Base-by-base conservation (phyloP, 768 basidiomycete genomes). In the Panus rudis region DNA sequence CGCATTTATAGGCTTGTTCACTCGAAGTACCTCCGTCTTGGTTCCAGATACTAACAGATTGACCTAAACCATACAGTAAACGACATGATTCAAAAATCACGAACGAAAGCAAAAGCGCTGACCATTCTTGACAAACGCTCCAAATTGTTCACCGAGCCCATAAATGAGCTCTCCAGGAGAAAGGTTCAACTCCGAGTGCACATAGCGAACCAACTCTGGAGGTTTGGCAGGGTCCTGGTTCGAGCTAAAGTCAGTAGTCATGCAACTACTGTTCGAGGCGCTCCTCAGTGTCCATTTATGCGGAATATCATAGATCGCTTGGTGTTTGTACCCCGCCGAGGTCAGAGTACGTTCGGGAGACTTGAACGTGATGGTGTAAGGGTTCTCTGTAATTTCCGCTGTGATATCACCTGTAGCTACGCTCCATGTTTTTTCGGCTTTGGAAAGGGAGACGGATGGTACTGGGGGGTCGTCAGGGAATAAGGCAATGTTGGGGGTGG, bases 41-140 rank as follows among this genome's bases (percentile, higher is more conserved):
- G 51, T 85, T 84, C 84, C 83, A 86, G 4, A 83, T 63, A 47
- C 70, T 75, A 34, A 84, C 63, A 4, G 70, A 53, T 55, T 79
- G 80, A 23, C 77, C 75, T 77, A n/a, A n/a, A n/a, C n/a, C n/a
- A n/a, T n/a, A n/a, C n/a, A n/a, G 45, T 37, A 46, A 25, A 14
- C 12, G 26, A 8, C 32, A 23, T 42, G 1, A 47, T 44, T 11
- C 33, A 25, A 26, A 33, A 39, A 11, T n/a, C 14, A 41, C 48
- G 53, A 41, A 43, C 45, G 13, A 33, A 20, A 22, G 20, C 11
- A 16, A 26, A 41, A 19, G 17, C 16, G 17, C 72, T 45, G 61
- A 73, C 83, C 84, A 50, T 86, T 85, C 67, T 86, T 87, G 6
- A 84, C 72, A 46, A 87, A 79, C 7, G 82, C 69, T 2, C 79